Base-by-base conservation (phyloP, 495 filamentous ascomycete species). In the Hypoxylon subgilvum region DNA sequence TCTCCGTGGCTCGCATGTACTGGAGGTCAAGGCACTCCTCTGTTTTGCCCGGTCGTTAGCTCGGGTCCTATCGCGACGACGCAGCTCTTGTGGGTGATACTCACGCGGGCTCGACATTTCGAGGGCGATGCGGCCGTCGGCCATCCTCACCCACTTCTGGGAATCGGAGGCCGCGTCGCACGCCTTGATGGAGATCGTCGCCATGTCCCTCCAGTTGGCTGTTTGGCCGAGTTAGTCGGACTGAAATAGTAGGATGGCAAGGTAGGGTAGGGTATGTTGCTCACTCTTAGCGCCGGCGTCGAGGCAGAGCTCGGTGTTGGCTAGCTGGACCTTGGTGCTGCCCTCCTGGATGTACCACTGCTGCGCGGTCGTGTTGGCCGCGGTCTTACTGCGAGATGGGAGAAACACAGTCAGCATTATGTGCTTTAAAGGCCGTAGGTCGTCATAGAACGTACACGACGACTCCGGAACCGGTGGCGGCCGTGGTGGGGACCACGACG, bases 121-220 rank as follows among this genome's bases (percentile, higher is more conserved):
- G 9, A 82, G 54, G n/a, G 74, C 74, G 38, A 82, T 80, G 2
- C 79, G 66, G 21, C 79, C 80, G 53, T 81, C 78, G 16, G 64
- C 57, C 74, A 75, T 75, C 52, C 72, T 77, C 1, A 62, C 45
- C 75, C 75, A 82, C 35, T 78, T 74, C 67, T 82, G 80, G 2
- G 58, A 69, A 4, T 60, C 66, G 12, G 53, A 67, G 27, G 70
- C 74, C 41, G 72, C 74, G 48, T 65, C 58, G 66, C 80, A 82
- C 2, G 71, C 66, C 31, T 72, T 71, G 16, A 82, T 30, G 28
- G 51, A 72, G 63, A 81, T 61, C 54, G 49, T 71, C 17, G 63
- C 78, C 79, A 82, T 81, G 52, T 81, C 79, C 67, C 77, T 81
- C 79, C 79, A 81, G 69, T 74, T 76, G 47, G 43, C 77, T 79